Conservation (phyloP, 164 flowering plant species). For the Umbilicus rupestris region DNA sequence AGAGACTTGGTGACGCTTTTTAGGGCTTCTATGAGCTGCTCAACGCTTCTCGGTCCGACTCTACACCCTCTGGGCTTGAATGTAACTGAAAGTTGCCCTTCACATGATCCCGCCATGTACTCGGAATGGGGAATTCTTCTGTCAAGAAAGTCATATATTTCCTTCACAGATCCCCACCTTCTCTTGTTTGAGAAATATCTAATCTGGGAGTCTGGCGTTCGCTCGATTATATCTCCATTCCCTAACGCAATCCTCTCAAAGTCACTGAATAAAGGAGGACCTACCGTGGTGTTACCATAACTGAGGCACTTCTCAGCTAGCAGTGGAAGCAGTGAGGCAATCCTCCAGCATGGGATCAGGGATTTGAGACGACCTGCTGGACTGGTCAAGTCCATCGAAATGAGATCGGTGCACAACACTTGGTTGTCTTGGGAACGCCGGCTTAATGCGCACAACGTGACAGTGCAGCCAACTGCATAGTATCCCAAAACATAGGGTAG, state of each 20-base stretch:
- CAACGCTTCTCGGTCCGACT: slow-evolving; percentile 28
- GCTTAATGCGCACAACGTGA: slow-evolving; percentile 60
- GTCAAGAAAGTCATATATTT: slow-evolving; percentile 48
- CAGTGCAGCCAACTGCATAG: slow-evolving; percentile 44
- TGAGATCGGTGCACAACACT: slow-evolving; percentile 46
- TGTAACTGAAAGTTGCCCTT: slow-evolving; percentile 28
- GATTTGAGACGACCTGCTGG: slow-evolving; percentile 47
- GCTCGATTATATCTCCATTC: slow-evolving; percentile 31
- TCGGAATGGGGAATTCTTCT: slow-evolving; percentile 53
- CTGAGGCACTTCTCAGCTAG: slow-evolving; percentile 34
- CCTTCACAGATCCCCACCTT: slow-evolving; percentile 44
- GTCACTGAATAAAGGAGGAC: slow-evolving; percentile 29
- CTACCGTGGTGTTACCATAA: slow-evolving; percentile 9
- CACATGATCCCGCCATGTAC: slow-evolving; percentile 19
- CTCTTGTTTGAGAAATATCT: slow-evolving; percentile 28
- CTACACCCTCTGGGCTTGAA: slow-evolving; percentile 53
- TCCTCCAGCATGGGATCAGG: slow-evolving; percentile 55
- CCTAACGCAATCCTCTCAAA: slow-evolving; percentile 43
- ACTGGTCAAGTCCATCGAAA: slow-evolving; percentile 41
- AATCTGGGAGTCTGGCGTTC: slow-evolving; percentile 38
- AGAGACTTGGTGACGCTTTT: slow-evolving; percentile 49
- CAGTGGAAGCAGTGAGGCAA: slow-evolving; percentile 37
- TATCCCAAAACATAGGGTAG: slow-evolving; percentile 63
- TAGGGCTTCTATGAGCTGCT: slow-evolving; percentile 47
- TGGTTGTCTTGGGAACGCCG: slow-evolving; percentile 31